Conservation (phyloP, 495 filamentous ascomycete genomes). For the Ramalina intermedia region DNA sequence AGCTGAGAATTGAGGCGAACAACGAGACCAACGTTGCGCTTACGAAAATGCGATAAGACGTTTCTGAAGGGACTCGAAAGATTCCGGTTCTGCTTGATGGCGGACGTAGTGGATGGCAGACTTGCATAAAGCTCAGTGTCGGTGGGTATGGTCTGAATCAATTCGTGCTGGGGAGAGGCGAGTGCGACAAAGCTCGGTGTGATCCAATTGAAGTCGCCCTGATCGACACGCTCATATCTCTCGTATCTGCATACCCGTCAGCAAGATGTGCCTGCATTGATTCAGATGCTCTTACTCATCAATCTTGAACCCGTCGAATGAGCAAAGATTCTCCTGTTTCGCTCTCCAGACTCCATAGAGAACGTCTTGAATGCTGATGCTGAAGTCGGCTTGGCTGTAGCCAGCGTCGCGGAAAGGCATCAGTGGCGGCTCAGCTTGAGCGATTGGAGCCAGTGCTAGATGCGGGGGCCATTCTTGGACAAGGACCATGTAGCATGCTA, state of each 20-base stretch:
- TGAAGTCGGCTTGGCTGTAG: slow-evolving; percentile 95
- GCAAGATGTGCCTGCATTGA: background rate
- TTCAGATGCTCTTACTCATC: slow-evolving; percentile 54
- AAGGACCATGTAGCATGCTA: slow-evolving; percentile 96
- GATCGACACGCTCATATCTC: slow-evolving; percentile 85
- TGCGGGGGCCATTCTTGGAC: slow-evolving; percentile 98
- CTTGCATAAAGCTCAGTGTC: slow-evolving; percentile 56
- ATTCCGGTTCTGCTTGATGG: slow-evolving; percentile 40
- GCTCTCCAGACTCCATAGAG: slow-evolving; percentile 98
- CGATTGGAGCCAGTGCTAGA: slow-evolving; percentile 87
- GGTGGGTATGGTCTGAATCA: slow-evolving; percentile 50
- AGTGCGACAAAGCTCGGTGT: slow-evolving; percentile 91
- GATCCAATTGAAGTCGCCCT: slow-evolving; percentile 99
- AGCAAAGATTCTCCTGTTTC: slow-evolving; percentile 83
- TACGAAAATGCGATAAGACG: slow-evolving; percentile 73
- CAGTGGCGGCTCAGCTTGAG: slow-evolving; percentile 86
- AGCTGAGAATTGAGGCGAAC: slow-evolving; percentile 92
- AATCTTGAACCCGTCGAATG: slow-evolving; percentile 75
- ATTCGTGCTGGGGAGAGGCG: slow-evolving; percentile 78
- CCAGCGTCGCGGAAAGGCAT: slow-evolving; percentile 99
- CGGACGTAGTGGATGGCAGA: slow-evolving; percentile 52
- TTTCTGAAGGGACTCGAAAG: slow-evolving; percentile 86
- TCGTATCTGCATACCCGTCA: slow-evolving; percentile 52
- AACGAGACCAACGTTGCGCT: slow-evolving; percentile 78
- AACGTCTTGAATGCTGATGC: slow-evolving; percentile 86